Conservation (phyloP, 345 rosid genomes). For the Brassica nigra region DNA sequence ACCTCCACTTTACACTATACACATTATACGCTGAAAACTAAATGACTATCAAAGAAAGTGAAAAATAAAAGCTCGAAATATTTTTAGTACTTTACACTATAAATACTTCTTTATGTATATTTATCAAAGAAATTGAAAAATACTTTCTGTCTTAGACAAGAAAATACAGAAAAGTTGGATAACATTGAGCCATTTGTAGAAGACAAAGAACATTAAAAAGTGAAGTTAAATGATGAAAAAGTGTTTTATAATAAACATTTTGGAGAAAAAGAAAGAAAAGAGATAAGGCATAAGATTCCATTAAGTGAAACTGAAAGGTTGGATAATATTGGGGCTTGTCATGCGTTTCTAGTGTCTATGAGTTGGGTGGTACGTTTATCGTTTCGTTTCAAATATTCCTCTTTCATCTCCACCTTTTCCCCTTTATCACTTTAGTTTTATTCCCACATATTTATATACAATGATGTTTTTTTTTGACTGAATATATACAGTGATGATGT, state of each 20-base stretch:
- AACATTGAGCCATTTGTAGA: not conserved
- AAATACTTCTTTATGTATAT: not conserved
- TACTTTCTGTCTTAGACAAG: not conserved
- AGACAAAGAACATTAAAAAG: not conserved
- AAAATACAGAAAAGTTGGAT: not conserved
- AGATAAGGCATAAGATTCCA: slow-evolving; percentile 46
- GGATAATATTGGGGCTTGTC: slow-evolving; percentile 32
- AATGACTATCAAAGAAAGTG: slow-evolving; percentile 1
- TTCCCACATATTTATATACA: slow-evolving; percentile 5
- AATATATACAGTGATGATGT: too few species aligned
- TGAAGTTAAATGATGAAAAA: slow-evolving; percentile 17
- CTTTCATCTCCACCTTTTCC: slow-evolving; percentile 22
- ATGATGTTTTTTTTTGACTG: too few species aligned
- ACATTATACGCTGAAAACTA: slow-evolving; percentile 12
- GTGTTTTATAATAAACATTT: slow-evolving; percentile 23
- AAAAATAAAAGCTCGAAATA: not conserved
- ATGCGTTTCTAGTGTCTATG: slow-evolving; percentile 40
- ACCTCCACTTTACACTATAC: slow-evolving; percentile 17
- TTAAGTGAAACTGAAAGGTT: slow-evolving; percentile 40
- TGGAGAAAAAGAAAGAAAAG: slow-evolving; percentile 12
- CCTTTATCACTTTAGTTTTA: slow-evolving; percentile 12
- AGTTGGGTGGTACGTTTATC: slow-evolving; percentile 40
- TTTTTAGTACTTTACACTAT: slow-evolving; percentile 17
- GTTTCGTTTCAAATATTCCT: slow-evolving; percentile 27
- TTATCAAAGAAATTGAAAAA: not conserved